Percentiles rank a stretch among this genome's conserved stretches.
phyloP scores from a whole-genome alignment of 768 basidiomycete genomes.

The Peribolospora kevripleyi region DNA sequence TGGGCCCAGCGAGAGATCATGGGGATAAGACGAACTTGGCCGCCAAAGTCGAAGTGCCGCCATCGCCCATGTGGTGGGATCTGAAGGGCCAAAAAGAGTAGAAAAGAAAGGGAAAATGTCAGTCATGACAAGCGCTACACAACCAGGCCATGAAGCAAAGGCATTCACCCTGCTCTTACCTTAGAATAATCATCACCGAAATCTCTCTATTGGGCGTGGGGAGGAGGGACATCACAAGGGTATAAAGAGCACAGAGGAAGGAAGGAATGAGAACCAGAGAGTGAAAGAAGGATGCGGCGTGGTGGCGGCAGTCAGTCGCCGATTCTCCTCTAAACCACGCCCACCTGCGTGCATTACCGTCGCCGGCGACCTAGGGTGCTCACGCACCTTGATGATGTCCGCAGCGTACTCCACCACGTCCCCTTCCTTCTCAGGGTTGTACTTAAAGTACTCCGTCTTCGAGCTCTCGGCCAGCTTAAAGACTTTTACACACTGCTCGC shows the following conservation, averaged over 20 bases:
- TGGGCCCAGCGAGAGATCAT: conserved; percentile 1
- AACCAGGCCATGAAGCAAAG: too few relatives aligned
- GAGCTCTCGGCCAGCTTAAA: conserved; percentile 49
- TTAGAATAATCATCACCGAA: too few relatives aligned
- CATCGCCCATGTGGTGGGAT: conserved; percentile 74
- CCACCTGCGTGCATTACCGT: too few relatives aligned
- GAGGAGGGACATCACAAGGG: too few relatives aligned
- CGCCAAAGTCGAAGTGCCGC: conserved; percentile 57
- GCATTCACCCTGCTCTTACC: too few relatives aligned
- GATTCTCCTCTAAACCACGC: too few relatives aligned
- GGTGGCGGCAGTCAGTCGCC: too few relatives aligned
- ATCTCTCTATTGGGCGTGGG: too few relatives aligned
- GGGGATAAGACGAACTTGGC: conserved; percentile 4
- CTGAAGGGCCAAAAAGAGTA: neutral
- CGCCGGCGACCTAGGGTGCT: neutral
- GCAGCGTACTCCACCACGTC: conserved; percentile 50
- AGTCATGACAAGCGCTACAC: too few relatives aligned
- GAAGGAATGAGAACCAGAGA: too few relatives aligned
- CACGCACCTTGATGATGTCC: conserved; percentile 46
- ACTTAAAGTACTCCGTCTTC: conserved; percentile 62
- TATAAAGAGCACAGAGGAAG: too few relatives aligned
- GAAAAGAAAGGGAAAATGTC: neutral
- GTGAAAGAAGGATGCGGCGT: too few relatives aligned
- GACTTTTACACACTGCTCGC: conserved; percentile 57
- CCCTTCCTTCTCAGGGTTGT: conserved; percentile 49